Conservation (phyloP, 2,329 filamentous ascomycete species). For the Ustulina deusta region DNA sequence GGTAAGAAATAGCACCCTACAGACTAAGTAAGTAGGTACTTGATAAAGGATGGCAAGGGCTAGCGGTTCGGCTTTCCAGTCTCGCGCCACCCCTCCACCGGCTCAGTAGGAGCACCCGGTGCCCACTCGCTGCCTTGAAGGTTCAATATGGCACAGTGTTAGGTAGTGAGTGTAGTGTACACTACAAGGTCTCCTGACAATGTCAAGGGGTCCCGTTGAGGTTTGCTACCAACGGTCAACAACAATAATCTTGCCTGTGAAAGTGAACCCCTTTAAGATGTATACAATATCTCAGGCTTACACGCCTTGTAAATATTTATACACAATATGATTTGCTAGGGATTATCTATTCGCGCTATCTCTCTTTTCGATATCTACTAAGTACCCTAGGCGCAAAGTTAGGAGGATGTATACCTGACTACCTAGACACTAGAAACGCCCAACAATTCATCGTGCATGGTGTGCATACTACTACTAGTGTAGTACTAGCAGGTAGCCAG, state of each 20-base stretch:
- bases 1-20: background rate
- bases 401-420: background rate
- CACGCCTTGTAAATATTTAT: background rate
- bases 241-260: background rate
- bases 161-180: too few relatives aligned
- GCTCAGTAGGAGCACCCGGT: background rate
- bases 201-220: background rate
- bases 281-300: background rate
- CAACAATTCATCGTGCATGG: slow-evolving; percentile 37
- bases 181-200: background rate
- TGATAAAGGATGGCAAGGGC: background rate
- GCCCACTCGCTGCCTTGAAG: background rate
- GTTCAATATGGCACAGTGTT: too few relatives aligned
- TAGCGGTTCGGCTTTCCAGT: slow-evolving; percentile 27
- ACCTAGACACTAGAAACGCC: background rate
- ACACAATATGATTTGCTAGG: too few relatives aligned
- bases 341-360: background rate
- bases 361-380: background rate
- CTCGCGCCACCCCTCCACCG: slow-evolving; percentile 16
- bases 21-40: background rate
- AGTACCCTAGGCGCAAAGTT: background rate
- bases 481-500: too few relatives aligned
- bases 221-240: background rate
- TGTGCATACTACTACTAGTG: slow-evolving; percentile 27
- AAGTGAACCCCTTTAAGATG: background rate